Evolutionary conservation across 2,329 filamentous ascomycete genomes (phyloP), one percentile per base, ranked within the genome.

Genomic region (Dactylonectria estremocensis): DNA sequence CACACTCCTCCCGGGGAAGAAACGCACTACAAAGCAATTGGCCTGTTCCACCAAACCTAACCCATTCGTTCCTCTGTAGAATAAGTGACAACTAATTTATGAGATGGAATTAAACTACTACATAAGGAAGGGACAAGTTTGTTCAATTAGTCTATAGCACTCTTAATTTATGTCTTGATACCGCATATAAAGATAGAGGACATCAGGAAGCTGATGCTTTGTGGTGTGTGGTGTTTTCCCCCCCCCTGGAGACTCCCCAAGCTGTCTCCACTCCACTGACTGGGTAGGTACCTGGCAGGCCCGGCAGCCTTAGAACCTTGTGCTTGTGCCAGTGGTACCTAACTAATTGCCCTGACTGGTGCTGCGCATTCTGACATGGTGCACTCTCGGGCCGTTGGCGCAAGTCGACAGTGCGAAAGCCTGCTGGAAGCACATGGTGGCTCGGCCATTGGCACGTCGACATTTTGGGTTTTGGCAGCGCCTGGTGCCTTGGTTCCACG

Each of bases 331-430:
- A 52, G 16, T 28, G 69, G 57, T 55, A 72, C 71, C 71, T 66
- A 74, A 64, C 53, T 66, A 74, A 64, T 49, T 69, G 62, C 60
- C 66, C 50, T 57, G 64, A 56, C 64, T 62, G 61, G 66, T 69
- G 70, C 70, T 70, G 64, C 66, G 28, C 52, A 61, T 53, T 46
- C 53, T 49, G 18, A 61, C 64, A 61, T 53, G 49, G 61, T 31
- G 48, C 59, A 52, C 67, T 70, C 73, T 74, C 73, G 73, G 73
- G 73, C 73, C 73, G 73, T 75, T 75, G 70, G 67, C 63, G 69
- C 72, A 69, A 59, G 64, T 74, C 57, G 61, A 71, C 73, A 74
- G 73, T 76, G 73, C 74, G 72, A 70, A 70, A 64, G 65, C 53
- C 40, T 48, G 46, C 63, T 62, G 53, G 52, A 46, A 59, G 52